A percentile compares a stretch with the other conserved stretches of the same genome.
Evolutionary conservation across 108 stramenopile genomes (phyloP).

Genomic region (Cyclostephanos tholiformis): DNA sequence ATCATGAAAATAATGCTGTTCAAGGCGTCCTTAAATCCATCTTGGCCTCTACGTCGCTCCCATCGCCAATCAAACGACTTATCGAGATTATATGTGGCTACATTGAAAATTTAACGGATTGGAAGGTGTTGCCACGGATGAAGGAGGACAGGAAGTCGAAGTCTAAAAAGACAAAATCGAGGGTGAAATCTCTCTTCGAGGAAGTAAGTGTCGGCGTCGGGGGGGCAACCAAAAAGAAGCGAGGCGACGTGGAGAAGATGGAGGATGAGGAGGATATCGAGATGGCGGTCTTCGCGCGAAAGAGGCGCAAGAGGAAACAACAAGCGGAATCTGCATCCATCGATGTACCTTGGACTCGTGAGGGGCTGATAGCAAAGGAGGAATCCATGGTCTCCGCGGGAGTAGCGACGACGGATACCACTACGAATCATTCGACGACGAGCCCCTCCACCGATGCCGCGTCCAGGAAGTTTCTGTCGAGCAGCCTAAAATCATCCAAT

Average conservation of each 20-base stretch:
- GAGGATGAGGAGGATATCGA: neutral
- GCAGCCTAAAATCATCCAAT: conserved; percentile 62
- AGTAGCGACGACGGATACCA: conserved; percentile 12
- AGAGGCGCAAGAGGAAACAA: conserved; percentile 19
- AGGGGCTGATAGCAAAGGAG: neutral
- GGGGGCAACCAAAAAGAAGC: conserved; percentile 10
- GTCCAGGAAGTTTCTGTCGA: conserved; percentile 59
- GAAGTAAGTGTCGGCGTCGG: conserved; percentile 18
- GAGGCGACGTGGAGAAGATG: neutral
- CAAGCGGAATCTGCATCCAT: conserved; percentile 11
- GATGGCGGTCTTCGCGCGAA: neutral
- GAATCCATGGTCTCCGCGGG: neutral
- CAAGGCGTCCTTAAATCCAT: conserved; percentile 31
- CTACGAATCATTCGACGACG: conserved; percentile 29
- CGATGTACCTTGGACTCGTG: neutral
- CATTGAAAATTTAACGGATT: conserved; percentile 35
- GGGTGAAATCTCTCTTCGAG: conserved; percentile 28
- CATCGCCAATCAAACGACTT: conserved; percentile 33
- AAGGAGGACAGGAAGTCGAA: conserved; percentile 29
- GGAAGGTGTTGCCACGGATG: conserved; percentile 23
- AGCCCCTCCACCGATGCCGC: conserved; percentile 51
- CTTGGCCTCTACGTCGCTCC: conserved; percentile 26
- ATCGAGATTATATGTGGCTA: conserved; percentile 35
- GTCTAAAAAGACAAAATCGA: conserved; percentile 45
- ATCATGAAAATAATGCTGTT: conserved; percentile 3